Conservation (phyloP, 768 basidiomycete species). For the Rubroboletus pulcherrimus region DNA sequence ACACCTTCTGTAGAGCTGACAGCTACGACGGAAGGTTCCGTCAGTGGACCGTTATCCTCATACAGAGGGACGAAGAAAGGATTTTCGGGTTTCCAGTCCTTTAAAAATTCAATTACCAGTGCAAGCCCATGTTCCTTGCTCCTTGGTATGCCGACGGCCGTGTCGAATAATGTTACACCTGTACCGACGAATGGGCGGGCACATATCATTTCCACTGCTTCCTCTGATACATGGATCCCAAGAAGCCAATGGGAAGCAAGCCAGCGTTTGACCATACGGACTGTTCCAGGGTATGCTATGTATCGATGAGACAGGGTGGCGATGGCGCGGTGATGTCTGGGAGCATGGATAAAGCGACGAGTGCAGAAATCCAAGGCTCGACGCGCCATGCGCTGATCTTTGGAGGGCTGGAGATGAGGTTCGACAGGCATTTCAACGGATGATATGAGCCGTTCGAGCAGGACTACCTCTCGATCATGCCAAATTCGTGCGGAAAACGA, state of each 20-base stretch:
- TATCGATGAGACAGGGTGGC: constrained; percentile 76
- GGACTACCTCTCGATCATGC: constrained; percentile 79
- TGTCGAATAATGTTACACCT: constrained; percentile 29
- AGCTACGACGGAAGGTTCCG: constrained; percentile 23
- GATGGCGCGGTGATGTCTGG: constrained; percentile 82
- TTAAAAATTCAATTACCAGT: constrained; percentile 64
- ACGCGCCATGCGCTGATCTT: constrained; percentile 52
- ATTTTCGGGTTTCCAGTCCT: constrained; percentile 80
- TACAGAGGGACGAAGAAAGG: constrained; percentile 76
- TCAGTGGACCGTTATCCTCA: constrained; percentile 14
- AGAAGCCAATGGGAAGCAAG: constrained; percentile 87
- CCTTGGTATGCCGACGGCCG: constrained; percentile 50
- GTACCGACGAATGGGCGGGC: constrained; percentile 71
- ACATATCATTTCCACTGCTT: constrained; percentile 83
- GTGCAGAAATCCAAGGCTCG: constrained; percentile 58
- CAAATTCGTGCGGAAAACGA: constrained; percentile 81
- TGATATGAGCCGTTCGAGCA: constrained; percentile 68
- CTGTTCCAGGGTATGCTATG: constrained; percentile 77
- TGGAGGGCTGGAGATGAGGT: constrained; percentile 12
- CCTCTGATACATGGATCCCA: constrained; percentile 63
- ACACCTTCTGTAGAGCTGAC: constrained; percentile 42
- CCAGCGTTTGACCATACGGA: constrained; percentile 91
- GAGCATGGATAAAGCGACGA: constrained; percentile 73
- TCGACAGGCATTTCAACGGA: constrained; percentile 30
- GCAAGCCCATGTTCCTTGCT: constrained; percentile 83